These are phyloP conservation scores for Mycena belliarum DNA, from an alignment of 768 basidiomycete species.

Conservation along the genomic window DNA sequence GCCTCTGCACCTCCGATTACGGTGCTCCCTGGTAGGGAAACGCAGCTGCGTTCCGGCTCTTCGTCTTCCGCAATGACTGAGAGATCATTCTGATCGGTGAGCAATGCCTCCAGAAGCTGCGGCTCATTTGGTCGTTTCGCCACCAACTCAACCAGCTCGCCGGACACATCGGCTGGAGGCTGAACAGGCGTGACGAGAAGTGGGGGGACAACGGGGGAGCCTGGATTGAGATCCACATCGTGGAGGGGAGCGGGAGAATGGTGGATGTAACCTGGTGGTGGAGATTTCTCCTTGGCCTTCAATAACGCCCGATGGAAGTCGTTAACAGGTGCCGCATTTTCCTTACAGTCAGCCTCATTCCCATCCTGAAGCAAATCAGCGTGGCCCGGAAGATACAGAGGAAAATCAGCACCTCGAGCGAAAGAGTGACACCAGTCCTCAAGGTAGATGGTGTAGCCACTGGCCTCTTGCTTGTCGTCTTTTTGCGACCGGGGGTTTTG, in stretches of 20 bases:
- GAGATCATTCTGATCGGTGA: conserved; percentile 45
- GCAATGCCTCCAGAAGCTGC: background rate
- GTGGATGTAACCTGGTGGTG: background rate
- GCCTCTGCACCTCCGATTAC: background rate
- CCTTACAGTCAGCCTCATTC: conserved; percentile 34
- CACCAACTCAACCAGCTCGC: background rate
- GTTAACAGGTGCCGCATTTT: conserved; percentile 45
- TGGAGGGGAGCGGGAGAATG: background rate
- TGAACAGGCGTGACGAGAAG: background rate
- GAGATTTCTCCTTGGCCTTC: conserved; percentile 28
- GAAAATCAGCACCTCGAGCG: conserved; percentile 44
- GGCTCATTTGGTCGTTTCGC: background rate
- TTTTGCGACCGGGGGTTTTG: conserved; percentile 82
- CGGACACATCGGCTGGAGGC: background rate
- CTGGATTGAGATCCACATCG: too few species aligned
- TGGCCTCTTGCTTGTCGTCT: conserved; percentile 50
- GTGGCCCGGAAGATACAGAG: background rate
- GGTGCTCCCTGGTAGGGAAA: conserved; percentile 23
- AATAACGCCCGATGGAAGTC: conserved; percentile 49
- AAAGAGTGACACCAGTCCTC: conserved; percentile 39
- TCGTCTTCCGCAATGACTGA: conserved; percentile 77
- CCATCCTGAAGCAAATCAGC: conserved; percentile 32
- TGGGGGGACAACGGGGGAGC: background rate
- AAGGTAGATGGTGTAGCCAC: conserved; percentile 48
- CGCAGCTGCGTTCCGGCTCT: conserved; percentile 49